A percentile compares a stretch with the other conserved stretches of the same genome.
Evolutionary conservation across 345 rosid species (phyloP).

Genomic region (Carallia pectinifolia): DNA sequence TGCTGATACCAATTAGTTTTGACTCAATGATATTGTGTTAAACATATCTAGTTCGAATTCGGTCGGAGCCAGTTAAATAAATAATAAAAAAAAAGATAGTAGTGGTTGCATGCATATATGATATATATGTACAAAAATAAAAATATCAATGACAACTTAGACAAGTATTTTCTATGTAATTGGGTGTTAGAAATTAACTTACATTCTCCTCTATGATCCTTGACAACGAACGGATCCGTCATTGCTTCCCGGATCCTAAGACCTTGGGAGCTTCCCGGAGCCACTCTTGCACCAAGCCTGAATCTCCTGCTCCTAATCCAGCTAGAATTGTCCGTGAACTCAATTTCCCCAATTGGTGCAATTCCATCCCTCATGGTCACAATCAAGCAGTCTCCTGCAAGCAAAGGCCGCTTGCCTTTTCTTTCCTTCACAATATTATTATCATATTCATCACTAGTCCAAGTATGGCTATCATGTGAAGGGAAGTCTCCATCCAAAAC

Average conservation of each 20-base stretch:
- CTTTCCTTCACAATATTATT: constrained; percentile 64
- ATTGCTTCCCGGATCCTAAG: constrained; percentile 62
- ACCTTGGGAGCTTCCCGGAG: constrained; percentile 45
- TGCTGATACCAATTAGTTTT: no score
- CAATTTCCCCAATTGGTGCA: constrained; percentile 54
- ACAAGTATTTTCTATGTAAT: not conserved
- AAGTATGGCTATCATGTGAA: constrained; percentile 28
- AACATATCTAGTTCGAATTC: no score
- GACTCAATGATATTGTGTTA: no score
- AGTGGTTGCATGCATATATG: no score
- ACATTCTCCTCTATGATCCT: constrained; percentile 98
- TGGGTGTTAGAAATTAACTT: constrained; percentile 33
- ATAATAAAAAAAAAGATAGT: no score
- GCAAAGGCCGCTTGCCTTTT: constrained; percentile 79
- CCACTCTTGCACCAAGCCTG: constrained; percentile 68
- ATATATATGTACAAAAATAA: no score
- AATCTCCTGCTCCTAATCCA: constrained; percentile 87
- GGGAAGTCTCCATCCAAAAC: constrained; percentile 86
- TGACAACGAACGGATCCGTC: constrained; percentile 72
- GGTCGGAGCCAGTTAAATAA: no score
- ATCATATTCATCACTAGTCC: constrained; percentile 70
- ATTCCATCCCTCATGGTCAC: constrained; percentile 54
- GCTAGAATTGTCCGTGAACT: constrained; percentile 89
- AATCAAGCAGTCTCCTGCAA: constrained; percentile 62
- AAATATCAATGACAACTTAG: not conserved